These are phyloP conservation scores for Botrytis medusae DNA, from an alignment of 2,329 filamentous ascomycete species.

Conservation along the genomic window DNA sequence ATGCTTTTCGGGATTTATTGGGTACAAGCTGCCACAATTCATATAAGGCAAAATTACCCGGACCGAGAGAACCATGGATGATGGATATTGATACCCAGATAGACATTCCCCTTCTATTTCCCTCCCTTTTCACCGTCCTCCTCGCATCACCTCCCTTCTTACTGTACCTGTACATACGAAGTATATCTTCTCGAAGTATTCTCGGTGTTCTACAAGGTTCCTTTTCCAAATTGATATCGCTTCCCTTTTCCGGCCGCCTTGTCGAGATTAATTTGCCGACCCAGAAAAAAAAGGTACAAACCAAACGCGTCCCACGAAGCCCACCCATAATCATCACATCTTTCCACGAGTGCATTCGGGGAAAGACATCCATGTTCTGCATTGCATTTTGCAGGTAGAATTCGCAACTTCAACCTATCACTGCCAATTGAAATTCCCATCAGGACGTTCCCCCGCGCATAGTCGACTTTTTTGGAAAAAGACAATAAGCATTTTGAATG, in stretches of 20 bases:
- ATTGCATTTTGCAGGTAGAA: slow-evolving; percentile 17
- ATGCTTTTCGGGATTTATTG: slow-evolving; percentile 1
- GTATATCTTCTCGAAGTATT: slow-evolving; percentile 1
- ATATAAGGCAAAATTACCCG: slow-evolving; percentile 7
- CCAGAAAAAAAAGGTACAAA: slow-evolving; percentile 13
- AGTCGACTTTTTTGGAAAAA: background rate
- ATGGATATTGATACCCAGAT: background rate
- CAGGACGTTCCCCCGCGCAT: background rate
- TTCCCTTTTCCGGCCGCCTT: slow-evolving; percentile 10
- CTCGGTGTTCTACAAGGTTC: slow-evolving; percentile 3
- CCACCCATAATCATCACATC: background rate
- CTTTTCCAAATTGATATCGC: background rate
- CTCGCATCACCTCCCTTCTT: background rate
- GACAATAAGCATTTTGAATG: background rate
- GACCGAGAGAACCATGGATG: background rate
- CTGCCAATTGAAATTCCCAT: slow-evolving; percentile 8
- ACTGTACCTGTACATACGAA: background rate
- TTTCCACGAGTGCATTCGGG: slow-evolving; percentile 14
- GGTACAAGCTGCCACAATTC: background rate
- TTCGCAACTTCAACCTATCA: slow-evolving; percentile 8
- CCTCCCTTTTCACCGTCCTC: background rate
- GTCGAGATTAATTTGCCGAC: slow-evolving; percentile 19
- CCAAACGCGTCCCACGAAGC: slow-evolving; percentile 11
- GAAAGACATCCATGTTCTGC: slow-evolving; percentile 17
- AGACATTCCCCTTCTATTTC: no score